Evolutionary conservation across 176 grass and related monocot genomes (phyloP), one percentile per base, ranked within the genome.

Genomic region (Tillandsia leiboldiana): DNA sequence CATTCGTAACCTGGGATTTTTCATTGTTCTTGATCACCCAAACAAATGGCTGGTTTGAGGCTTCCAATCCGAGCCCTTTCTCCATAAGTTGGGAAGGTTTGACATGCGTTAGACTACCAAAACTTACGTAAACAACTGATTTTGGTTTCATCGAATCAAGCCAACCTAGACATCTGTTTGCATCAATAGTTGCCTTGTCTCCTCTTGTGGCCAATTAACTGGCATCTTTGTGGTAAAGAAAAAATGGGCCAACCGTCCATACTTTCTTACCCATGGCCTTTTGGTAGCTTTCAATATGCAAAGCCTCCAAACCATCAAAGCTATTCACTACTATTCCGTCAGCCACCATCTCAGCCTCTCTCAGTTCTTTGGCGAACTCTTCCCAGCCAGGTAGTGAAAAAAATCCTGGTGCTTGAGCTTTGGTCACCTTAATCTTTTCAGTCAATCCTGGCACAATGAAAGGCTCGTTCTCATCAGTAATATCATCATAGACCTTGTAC

Each of bases 81-180:
- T 90, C 87, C 14, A 71, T 42, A 22, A 71, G 67, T 64, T 90
- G 87, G 22, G 71, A 2, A 10, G 42, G 53, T 22, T 10, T 12
- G 52, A 49, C 50, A 48, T 67, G 24, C 51, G 26, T 18, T 52
- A 29, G 48, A 27, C 48, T 53, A 3, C 82, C 86, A 72, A 85
- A 89, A 72, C 77, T 80, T 61, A 82, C 20, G 72, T 87, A 91
- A 7, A 91, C 51, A 56, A 87, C 81, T 2, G 84, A 91, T 50
- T 9, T 52, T 4, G 56, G 1, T 10, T 61, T 33, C 56, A 73
- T 53, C 29, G 51, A 74, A 65, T 87, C 81, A 12, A 91, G 84
- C 81, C 84, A 87, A 2, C 72, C 67, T 10, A 78, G 23, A 2
- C 86, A 26, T 23, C 1, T 2, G 2, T 10, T 14, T 53, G 50